Percentiles rank a stretch among this genome's conserved stretches.
Evolutionary conservation across 805 yeast species (phyloP).

Genomic region (Pichia occidentalis): DNA sequence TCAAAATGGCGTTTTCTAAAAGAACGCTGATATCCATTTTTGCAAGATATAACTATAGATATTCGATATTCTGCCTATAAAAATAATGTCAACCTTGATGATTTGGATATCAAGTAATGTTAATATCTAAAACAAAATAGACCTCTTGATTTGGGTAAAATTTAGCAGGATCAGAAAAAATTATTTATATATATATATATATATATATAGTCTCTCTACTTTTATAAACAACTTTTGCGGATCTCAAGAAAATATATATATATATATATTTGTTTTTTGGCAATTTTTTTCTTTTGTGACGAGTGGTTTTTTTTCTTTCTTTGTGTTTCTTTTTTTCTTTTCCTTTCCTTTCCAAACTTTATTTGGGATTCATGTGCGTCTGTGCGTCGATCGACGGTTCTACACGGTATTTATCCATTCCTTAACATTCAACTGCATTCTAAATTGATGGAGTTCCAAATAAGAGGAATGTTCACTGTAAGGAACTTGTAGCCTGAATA

Average conservation of each 20-base stretch:
- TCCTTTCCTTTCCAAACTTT: too few relatives aligned
- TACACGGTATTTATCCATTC: slow-evolving; percentile 78
- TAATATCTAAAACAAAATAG: too few relatives aligned
- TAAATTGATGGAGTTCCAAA: slow-evolving; percentile 66
- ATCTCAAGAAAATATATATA: too few relatives aligned
- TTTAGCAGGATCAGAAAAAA: too few relatives aligned
- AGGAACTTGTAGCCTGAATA: slow-evolving; percentile 38
- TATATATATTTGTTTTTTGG: too few relatives aligned
- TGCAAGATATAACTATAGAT: background rate
- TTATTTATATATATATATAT: background rate
- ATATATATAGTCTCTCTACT: background rate
- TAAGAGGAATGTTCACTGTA: slow-evolving; percentile 94
- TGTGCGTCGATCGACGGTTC: slow-evolving; percentile 9
- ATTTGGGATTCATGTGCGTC: background rate
- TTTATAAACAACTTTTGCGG: background rate
- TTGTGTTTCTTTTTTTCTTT: too few relatives aligned
- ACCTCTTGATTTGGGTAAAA: too few relatives aligned
- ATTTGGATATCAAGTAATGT: too few relatives aligned
- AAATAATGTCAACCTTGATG: too few relatives aligned
- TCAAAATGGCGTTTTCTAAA: slow-evolving; percentile 73
- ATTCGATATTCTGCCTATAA: too few relatives aligned
- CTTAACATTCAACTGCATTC: slow-evolving; percentile 42
- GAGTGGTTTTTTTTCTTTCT: too few relatives aligned
- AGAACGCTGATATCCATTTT: slow-evolving; percentile 61
- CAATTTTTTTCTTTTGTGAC: too few relatives aligned